phyloP scores from a whole-genome alignment of 2,329 filamentous ascomycete genomes.

The Fusarium paranaense region DNA sequence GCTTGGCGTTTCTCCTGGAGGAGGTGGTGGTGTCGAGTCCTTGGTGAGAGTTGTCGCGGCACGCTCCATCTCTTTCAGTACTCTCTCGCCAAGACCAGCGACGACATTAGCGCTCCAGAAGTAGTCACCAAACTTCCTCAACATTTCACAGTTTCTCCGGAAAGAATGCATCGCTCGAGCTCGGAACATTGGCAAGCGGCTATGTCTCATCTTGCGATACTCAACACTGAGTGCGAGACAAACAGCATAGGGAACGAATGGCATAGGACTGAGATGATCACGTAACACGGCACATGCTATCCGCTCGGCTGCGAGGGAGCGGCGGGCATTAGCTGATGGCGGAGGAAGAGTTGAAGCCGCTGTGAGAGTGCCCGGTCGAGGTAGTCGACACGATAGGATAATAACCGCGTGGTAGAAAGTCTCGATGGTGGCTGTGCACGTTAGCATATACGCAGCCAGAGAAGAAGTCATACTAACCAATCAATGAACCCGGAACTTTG shows the following conservation, averaged over 20 bases:
- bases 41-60: slow-evolving; percentile 60
- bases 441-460: slow-evolving; percentile 29
- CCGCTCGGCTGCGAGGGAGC: slow-evolving; percentile 68
- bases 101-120: slow-evolving; percentile 69
- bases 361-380: slow-evolving; percentile 53
- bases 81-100: slow-evolving; percentile 65
- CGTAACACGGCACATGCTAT: slow-evolving; percentile 66
- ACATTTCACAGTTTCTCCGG: slow-evolving; percentile 63
- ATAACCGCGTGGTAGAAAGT: slow-evolving; percentile 73
- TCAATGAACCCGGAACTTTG: slow-evolving; percentile 59
- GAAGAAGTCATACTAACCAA: slow-evolving; percentile 54
- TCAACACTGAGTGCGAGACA: slow-evolving; percentile 71
- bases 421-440: slow-evolving; percentile 65
- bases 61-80: slow-evolving; percentile 67
- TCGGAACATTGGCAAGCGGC: slow-evolving; percentile 68
- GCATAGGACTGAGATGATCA: slow-evolving; percentile 64
- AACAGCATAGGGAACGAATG: slow-evolving; percentile 71
- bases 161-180: slow-evolving; percentile 67
- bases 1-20: slow-evolving; percentile 35
- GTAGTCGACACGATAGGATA: slow-evolving; percentile 70
- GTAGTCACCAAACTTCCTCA: slow-evolving; percentile 65
- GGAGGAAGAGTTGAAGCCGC: slow-evolving; percentile 58
- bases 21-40: slow-evolving; percentile 46
- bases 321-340: slow-evolving; percentile 65
- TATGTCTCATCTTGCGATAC: slow-evolving; percentile 73